phyloP scores from a whole-genome alignment of 2,329 filamentous ascomycete species.

The Lachnellula hyalina region DNA sequence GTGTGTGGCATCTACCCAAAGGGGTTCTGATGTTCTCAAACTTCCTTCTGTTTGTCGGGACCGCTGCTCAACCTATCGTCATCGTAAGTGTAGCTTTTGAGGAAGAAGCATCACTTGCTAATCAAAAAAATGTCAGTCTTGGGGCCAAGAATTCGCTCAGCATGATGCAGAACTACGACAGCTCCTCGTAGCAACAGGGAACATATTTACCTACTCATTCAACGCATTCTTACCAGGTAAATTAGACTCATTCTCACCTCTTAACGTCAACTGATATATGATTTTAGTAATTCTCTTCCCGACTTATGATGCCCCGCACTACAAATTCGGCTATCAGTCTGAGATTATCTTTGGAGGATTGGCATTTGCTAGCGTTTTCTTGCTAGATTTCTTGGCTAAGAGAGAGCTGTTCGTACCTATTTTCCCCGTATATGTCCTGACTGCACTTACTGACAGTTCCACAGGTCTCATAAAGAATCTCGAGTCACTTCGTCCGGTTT shows the following conservation, averaged over 20 bases:
- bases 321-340: slow-evolving; percentile 33
- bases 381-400: slow-evolving; percentile 5
- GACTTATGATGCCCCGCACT: slow-evolving; percentile 33
- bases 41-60: slow-evolving; percentile 1
- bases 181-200: slow-evolving; percentile 6
- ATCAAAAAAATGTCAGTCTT: not conserved
- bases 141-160: slow-evolving; percentile 1
- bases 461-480: too few species aligned
- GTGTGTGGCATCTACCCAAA: slow-evolving; percentile 5
- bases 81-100: slow-evolving; percentile 1
- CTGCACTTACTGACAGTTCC: too few species aligned
- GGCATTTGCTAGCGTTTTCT: slow-evolving; percentile 16
- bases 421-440: not conserved
- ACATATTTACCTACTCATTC: slow-evolving; percentile 6
- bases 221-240: slow-evolving; percentile 4
- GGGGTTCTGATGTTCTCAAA: slow-evolving; percentile 2
- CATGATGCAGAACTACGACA: slow-evolving; percentile 5
- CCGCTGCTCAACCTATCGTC: slow-evolving; percentile 1
- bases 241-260: not conserved
- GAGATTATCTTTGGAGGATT: slow-evolving; percentile 32
- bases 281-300: slow-evolving; percentile 30
- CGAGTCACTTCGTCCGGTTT: too few species aligned
- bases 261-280: not conserved
- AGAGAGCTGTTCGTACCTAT: not conserved
- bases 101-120: too few species aligned